phyloP scores from a whole-genome alignment of 2,329 filamentous ascomycete genomes.

The Periglandula ipomoeae region DNA sequence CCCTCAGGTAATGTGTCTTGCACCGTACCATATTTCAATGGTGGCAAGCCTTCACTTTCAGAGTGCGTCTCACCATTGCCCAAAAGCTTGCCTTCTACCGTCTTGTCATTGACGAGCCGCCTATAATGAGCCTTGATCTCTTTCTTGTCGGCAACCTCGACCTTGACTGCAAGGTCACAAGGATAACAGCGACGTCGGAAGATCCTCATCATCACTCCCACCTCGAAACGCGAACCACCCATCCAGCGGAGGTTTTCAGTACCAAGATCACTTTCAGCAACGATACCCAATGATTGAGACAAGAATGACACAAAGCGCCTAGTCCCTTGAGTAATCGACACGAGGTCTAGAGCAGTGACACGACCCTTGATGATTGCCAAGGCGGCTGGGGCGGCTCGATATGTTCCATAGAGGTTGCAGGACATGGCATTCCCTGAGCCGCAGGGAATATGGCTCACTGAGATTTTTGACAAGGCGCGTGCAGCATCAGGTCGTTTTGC shows the following conservation, averaged over 20 bases:
- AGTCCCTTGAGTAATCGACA: constrained; percentile 77
- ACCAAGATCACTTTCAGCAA: constrained; percentile 81
- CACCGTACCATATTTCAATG: constrained; percentile 70
- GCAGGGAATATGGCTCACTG: constrained; percentile 81
- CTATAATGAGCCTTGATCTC: constrained; percentile 66
- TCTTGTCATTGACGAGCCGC: constrained; percentile 30
- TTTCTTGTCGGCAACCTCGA: constrained; percentile 68
- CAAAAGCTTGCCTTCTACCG: not conserved
- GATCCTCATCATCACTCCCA: constrained; percentile 71
- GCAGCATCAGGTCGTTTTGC: constrained; percentile 66
- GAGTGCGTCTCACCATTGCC: not conserved
- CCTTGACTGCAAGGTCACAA: constrained; percentile 78
- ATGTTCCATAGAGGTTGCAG: constrained; percentile 78
- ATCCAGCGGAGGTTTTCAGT: constrained; percentile 93
- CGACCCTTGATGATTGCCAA: constrained; percentile 81
- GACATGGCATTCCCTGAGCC: constrained; percentile 93
- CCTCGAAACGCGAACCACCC: constrained; percentile 76
- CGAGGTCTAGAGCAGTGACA: constrained; percentile 73
- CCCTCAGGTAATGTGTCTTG: constrained; percentile 65
- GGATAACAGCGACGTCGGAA: constrained; percentile 73
- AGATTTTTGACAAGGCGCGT: constrained; percentile 64
- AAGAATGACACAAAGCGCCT: constrained; percentile 74
- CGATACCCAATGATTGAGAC: constrained; percentile 80
- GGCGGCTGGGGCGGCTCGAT: constrained; percentile 65
- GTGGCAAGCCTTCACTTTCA: constrained; percentile 52